Evolutionary conservation across 2,329 filamentous ascomycete genomes (phyloP), one percentile per base, ranked within the genome.

Genomic region (Aspergillus piperis): DNA sequence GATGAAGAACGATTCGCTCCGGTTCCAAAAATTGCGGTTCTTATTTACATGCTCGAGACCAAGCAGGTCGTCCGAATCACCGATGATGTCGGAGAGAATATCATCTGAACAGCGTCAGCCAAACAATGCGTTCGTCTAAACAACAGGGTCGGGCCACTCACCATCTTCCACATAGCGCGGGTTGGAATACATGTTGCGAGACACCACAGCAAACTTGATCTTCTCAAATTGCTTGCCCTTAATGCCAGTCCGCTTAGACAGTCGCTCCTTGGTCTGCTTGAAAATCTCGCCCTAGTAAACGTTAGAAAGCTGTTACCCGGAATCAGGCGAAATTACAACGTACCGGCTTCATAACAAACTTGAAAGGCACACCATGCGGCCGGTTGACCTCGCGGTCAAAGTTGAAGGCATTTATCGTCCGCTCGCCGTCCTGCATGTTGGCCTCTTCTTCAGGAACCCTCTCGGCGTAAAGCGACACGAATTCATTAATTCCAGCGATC

Each of bases 171-270:
- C 81, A 78, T 96, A 96, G 61, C 87, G 84, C 25, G 92, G 90
- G 71, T 90, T 92, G 41, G 90, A 87, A 77, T 91, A 96, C 54
- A 86, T 83, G 68, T 78, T 68, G 73, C 90, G 83, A 74, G 88
- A 82, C 54, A 97, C 85, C 32, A 96, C 78, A 6, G 92, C 90
- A 81, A 99, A 97, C 77, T 96, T 97, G 77, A 99, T 95, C 83
- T 98, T 98, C 77, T 99, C 94, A 68, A 99, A 93, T 66, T 92
- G 92, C 82, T 99, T 99, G 76, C 95, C 96, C 78, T 97, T 97
- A 79, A 99, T 88, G 25, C 93, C 93, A 0, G 91, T 96, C 61
- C 94, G 85, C 76, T 93, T 94, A 68, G 95, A 93, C 3, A 99
- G 82, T n/a, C 95, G 88, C 78, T 96, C 92, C 80, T 94, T 97